These are phyloP conservation scores for Eleusine indica DNA, from an alignment of 176 grass and related monocot species.

Conservation along the genomic window DNA sequence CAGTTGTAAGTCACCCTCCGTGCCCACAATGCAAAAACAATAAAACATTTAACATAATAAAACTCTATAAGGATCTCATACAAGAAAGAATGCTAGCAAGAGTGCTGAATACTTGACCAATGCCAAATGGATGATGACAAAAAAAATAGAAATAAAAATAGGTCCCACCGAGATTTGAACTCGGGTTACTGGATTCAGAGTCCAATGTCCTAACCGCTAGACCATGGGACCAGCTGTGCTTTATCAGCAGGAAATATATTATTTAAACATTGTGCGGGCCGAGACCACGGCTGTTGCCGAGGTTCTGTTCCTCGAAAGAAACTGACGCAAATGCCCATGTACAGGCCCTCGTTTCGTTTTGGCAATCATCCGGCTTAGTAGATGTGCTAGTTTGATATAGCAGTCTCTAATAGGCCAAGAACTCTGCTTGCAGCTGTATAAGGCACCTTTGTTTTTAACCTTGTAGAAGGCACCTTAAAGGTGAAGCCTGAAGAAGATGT, in stretches of 20 bases:
- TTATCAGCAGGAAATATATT: not conserved
- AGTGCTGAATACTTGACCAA: not conserved
- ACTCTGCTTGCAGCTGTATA: too few species aligned
- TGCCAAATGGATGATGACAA: not conserved
- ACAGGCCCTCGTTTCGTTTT: not conserved
- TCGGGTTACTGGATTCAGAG: slow-evolving; percentile 82
- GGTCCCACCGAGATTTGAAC: slow-evolving; percentile 78
- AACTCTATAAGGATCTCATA: too few species aligned
- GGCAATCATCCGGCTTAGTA: not conserved
- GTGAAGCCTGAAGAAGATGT: not conserved
- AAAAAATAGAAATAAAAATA: not conserved
- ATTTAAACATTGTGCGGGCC: not conserved
- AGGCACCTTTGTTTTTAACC: not conserved
- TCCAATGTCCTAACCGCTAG: slow-evolving; percentile 81
- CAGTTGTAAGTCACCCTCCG: too few species aligned
- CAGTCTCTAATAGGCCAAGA: too few species aligned
- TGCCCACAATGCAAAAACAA: too few species aligned
- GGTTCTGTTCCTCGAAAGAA: not conserved
- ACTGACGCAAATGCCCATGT: not conserved
- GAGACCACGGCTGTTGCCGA: not conserved
- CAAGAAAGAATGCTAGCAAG: not conserved
- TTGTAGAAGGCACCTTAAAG: not conserved
- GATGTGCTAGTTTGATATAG: too few species aligned
- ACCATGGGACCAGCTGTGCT: slow-evolving; percentile 47
- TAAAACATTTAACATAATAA: too few species aligned